Evolutionary conservation across 148 eudicot species (phyloP), one percentile per base, ranked within the genome.

Genomic region (Suaeda aralocaspica): DNA sequence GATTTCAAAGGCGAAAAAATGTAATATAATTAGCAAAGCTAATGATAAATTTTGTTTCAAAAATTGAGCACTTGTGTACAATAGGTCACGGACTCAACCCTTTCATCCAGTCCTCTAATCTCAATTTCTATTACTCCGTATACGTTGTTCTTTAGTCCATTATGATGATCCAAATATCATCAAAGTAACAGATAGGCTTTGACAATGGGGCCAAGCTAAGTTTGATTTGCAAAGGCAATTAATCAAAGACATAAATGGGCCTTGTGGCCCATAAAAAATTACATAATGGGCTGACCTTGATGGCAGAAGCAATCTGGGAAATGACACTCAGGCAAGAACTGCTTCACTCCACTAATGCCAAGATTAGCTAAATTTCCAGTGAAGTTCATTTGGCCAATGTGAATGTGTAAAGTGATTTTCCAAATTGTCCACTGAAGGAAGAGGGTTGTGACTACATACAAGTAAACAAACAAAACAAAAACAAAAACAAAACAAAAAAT

Each of bases 341-440:
- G 69, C 76, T 83, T 78, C 36, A 86, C 92, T 16, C 91, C 97
- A 53, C 41, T 57, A 3, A 87, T 83, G 10, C 98, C 97, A 28
- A 82, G 33, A 10, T 68, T 52, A 2, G 78, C 78, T 48, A 94
- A 72, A 57, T 86, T 78, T 3, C 86, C 84, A 41, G 98, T 94
- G 84, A 91, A 91, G 76, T 94, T 97, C 71, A 91, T 94, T 71
- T 94, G 98, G 34, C 98, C 97, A 12, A 94, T 94, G 77, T 94
- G 64, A 94, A 81, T 36, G 96, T 91, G 78, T 89, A 94, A 0
- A 91, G 72, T 2, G 96, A 84, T 68, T 91, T 91, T n/a, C 87
- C 85, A 63, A 94, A 89, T 66, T 75, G 72, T 73, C 72, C 15
- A 71, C 61, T 11, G 74, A 21, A 55, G 96, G 98, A 41, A 94